Evolutionary conservation across 352 stramenopile species (phyloP).

Genomic region (Globisporangium viniferum): DNA sequence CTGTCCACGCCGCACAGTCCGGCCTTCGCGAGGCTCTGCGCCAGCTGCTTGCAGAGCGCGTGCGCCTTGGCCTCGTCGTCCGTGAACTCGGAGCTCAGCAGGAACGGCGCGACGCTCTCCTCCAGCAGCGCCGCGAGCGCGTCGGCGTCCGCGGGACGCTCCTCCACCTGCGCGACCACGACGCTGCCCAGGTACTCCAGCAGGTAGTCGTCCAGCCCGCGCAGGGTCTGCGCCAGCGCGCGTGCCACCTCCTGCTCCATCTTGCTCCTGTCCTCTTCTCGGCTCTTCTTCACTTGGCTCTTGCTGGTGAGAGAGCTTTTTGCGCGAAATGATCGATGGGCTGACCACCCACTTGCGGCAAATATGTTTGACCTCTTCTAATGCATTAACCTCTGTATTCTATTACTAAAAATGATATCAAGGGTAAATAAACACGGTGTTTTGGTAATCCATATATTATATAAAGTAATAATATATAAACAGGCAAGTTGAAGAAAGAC

Average conservation of each 20-base stretch:
- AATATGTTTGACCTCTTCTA: background rate
- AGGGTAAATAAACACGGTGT: no score
- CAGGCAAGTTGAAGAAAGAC: background rate
- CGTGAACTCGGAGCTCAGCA: slow-evolving; percentile 51
- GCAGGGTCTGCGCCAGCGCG: slow-evolving; percentile 47
- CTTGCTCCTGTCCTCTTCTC: background rate
- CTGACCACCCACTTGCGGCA: background rate
- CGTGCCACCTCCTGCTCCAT: slow-evolving; percentile 53
- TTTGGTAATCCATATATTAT: background rate
- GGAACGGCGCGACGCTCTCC: slow-evolving; percentile 70
- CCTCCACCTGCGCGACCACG: slow-evolving; percentile 46
- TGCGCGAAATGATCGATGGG: background rate
- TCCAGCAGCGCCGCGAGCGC: slow-evolving; percentile 40
- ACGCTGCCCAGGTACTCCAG: slow-evolving; percentile 69
- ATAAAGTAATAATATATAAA: background rate
- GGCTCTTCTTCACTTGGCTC: background rate
- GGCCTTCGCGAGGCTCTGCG: slow-evolving; percentile 29
- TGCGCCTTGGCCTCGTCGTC: slow-evolving; percentile 40
- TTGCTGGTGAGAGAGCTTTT: background rate
- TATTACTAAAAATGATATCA: background rate
- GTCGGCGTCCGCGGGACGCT: slow-evolving; percentile 28
- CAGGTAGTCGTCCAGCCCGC: slow-evolving; percentile 61
- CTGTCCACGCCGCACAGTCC: slow-evolving; percentile 19
- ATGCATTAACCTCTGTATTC: background rate
- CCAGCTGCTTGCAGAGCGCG: slow-evolving; percentile 40